Conservation (phyloP, 495 filamentous ascomycete genomes). For the Penicillium maclennaniae region DNA sequence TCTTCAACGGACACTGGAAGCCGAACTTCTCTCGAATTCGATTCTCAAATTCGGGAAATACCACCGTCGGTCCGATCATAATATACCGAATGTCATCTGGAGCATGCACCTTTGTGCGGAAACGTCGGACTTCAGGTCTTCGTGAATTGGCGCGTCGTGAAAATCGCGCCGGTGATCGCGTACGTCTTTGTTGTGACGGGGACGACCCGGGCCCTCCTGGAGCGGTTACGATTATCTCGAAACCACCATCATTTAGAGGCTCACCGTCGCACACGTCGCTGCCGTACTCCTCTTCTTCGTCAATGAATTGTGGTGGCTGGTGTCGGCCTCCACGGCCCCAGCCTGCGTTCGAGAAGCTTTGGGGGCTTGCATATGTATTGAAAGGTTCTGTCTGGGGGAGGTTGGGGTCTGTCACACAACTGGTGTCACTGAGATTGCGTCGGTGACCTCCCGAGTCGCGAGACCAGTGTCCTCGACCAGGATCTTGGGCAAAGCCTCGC, state of each 20-base stretch:
- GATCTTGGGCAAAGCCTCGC: conserved; percentile 21
- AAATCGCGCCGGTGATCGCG: conserved; percentile 28
- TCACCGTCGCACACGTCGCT: conserved; percentile 64
- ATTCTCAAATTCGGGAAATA: conserved; percentile 69
- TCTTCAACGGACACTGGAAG: conserved; percentile 64
- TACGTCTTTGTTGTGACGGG: conserved; percentile 16
- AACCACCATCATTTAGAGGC: conserved; percentile 62
- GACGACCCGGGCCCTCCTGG: conserved; percentile 2
- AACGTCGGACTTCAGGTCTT: conserved; percentile 49
- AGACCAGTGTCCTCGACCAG: conserved; percentile 10
- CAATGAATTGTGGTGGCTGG: conserved; percentile 58
- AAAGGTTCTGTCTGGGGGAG: background rate
- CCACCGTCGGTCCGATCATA: conserved; percentile 70
- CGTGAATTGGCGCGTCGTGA: conserved; percentile 31
- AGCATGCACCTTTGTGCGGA: conserved; percentile 85
- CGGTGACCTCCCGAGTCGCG: conserved; percentile 27
- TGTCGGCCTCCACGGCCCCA: conserved; percentile 37
- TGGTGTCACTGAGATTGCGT: conserved; percentile 32
- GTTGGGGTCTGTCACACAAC: conserved; percentile 8
- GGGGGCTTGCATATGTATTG: conserved; percentile 53
- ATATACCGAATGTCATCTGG: conserved; percentile 91
- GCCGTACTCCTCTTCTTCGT: conserved; percentile 67
- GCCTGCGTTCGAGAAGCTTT: conserved; percentile 13
- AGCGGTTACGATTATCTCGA: conserved; percentile 66
- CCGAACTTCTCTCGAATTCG: conserved; percentile 82